Percentiles rank a stretch among this genome's conserved stretches.
Evolutionary conservation across 768 basidiomycete species (phyloP).

Genomic region (Mycena alexandri): DNA sequence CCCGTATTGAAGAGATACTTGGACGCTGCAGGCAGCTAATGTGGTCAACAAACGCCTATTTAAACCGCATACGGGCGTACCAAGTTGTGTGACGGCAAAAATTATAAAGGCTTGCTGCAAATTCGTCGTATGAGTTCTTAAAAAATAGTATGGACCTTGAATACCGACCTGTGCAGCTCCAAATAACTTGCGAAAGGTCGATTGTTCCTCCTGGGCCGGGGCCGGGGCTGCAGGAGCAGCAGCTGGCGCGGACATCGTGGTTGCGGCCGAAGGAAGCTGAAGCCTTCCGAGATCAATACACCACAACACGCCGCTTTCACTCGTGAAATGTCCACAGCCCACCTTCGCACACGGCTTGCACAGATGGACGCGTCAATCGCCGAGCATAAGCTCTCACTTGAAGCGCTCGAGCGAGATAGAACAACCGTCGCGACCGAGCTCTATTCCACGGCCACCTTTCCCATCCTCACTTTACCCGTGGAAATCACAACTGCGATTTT

Average conservation of each 20-base stretch:
- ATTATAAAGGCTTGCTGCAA: slow-evolving; percentile 76
- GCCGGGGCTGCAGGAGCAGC: slow-evolving; percentile 31
- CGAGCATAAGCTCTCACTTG: too few species aligned
- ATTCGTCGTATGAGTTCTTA: neutral
- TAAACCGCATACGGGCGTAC: slow-evolving; percentile 13
- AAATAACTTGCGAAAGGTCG: slow-evolving; percentile 32
- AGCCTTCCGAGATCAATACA: neutral
- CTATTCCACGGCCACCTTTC: too few species aligned
- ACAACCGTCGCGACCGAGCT: too few species aligned
- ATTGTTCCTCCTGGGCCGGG: slow-evolving; percentile 22
- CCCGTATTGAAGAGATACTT: slow-evolving; percentile 56
- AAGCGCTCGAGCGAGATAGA: too few species aligned
- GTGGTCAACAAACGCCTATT: slow-evolving; percentile 30
- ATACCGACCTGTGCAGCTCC: slow-evolving; percentile 29
- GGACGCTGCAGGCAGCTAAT: slow-evolving; percentile 50
- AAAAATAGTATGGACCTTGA: neutral
- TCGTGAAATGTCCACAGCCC: too few species aligned
- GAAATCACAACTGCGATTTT: too few species aligned
- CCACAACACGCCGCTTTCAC: neutral
- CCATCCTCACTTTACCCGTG: too few species aligned
- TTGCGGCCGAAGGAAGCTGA: neutral
- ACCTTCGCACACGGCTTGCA: too few species aligned
- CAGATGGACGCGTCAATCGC: too few species aligned
- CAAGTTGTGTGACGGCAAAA: slow-evolving; percentile 73
- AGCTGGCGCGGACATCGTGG: slow-evolving; percentile 32